Base-by-base conservation (phyloP, 495 filamentous ascomycete species). In the Podospora fimiseda region DNA sequence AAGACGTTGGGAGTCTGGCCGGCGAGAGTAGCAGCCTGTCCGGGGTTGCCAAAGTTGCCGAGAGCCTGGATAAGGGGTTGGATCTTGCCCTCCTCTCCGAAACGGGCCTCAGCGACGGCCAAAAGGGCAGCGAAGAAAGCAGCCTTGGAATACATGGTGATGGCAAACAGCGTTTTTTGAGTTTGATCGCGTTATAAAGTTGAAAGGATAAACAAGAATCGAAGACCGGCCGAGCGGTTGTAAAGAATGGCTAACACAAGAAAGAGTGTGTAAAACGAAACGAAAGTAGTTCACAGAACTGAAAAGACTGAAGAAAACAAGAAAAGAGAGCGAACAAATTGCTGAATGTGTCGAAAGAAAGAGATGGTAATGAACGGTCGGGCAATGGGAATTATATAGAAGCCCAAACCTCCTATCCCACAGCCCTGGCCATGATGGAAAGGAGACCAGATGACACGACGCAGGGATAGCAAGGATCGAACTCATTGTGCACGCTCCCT, bases 11-110 rank as follows among this genome's bases (percentile, higher is more conserved):
- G 74, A n/a, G 74, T 71, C 27, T 60, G 45, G 24, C 78, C 78
- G 38, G 74, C 74, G 16, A 84, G 74, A 37, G 80, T 83, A 19
- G 71, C 70, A 23, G 80, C 80, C 46, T 70, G 62, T 13, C 79
- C 80, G 1, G 79, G 67, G 22, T 67, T 59, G 20, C 78, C 80
- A 48, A 76, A 75, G 47, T 62, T 62, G 40, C 67, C 65, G 36
- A 80, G 69, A 27, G 66, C 71, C 38, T 58, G 47, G 53, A 83
- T 74, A 48, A 63, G 61, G 11, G 43, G 50, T 44, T 74, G 72
- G 18, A 77, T 70, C 8, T 60, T 21, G 22, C 76, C 70, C 57
- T 83, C 80, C 63, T 80, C 72, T 21, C 72, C 70, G 65, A 83
- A 82, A 41, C 79, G 74, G 49, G 80, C 76, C 56, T 81, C 71